A percentile compares a stretch with the other conserved stretches of the same genome.
Evolutionary conservation across 495 filamentous ascomycete genomes (phyloP).

Genomic region (Friedmanniomyces simplex): DNA sequence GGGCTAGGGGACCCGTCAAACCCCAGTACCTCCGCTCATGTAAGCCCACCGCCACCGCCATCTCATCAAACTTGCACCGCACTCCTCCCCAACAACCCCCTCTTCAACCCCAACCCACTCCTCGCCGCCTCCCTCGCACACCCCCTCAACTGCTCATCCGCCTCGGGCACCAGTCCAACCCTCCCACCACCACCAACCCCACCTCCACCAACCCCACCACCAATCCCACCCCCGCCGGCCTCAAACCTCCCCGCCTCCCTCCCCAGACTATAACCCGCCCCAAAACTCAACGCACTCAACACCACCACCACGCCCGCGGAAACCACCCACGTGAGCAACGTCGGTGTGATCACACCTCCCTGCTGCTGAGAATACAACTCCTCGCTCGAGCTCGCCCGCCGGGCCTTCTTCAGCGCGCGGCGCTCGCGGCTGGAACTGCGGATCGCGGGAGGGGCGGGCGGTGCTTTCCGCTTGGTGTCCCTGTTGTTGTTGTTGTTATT

Average conservation of each 20-base stretch:
- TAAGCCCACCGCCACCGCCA: no score
- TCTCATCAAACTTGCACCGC: no score
- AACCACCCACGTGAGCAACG: conserved; percentile 82
- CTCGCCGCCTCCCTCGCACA: no score
- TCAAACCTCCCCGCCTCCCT: conserved; percentile 68
- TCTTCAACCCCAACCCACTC: no score
- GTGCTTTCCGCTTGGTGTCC: conserved; percentile 12
- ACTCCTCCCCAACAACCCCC: no score
- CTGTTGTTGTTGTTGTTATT: no score
- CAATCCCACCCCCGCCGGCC: no score
- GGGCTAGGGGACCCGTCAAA: no score
- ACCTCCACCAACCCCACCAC: no score
- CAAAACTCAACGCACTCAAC: conserved; percentile 83
- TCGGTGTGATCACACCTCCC: conserved; percentile 49
- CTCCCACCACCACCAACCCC: conserved; percentile 13
- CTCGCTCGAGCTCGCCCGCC: conserved; percentile 18
- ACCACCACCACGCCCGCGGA: conserved; percentile 87
- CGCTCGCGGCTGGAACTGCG: conserved; percentile 18
- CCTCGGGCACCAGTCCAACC: conserved; percentile 15
- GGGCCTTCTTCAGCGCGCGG: conserved; percentile 22
- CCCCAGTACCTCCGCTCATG: no score
- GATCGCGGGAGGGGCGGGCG: conserved; percentile 16
- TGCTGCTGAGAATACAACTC: no score
- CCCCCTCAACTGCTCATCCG: no score
- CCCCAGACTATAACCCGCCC: conserved; percentile 84